Conservation (phyloP, 2,329 filamentous ascomycete genomes). For the Botrytis fabae region DNA sequence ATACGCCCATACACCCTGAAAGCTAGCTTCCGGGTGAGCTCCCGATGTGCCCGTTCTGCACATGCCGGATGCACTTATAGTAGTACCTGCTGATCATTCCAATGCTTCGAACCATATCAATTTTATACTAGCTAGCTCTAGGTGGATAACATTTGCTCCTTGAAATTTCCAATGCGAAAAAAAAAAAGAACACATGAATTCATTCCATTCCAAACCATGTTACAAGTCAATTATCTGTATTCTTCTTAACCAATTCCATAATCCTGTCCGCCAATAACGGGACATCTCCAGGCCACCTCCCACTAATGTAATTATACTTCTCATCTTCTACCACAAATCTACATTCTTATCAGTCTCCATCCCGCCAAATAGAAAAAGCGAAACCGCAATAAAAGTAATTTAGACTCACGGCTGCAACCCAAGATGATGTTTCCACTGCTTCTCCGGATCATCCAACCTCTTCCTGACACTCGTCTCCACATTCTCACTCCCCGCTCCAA, state of each 20-base stretch:
- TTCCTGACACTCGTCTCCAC: constrained; percentile 50
- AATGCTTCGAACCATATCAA: not conserved
- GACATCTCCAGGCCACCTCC: constrained; percentile 48
- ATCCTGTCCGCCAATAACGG: constrained; percentile 46
- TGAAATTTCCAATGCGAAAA: not conserved
- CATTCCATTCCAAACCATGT: not conserved
- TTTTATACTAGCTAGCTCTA: not conserved
- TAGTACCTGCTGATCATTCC: not conserved
- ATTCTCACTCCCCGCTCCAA: constrained; percentile 51
- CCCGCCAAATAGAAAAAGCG: not conserved
- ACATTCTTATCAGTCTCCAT: not conserved
- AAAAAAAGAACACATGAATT: not conserved
- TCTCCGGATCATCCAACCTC: constrained; percentile 44
- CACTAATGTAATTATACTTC: constrained; percentile 52
- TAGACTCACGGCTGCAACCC: constrained; percentile 46
- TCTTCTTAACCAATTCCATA: constrained; percentile 45
- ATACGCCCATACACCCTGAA: not conserved
- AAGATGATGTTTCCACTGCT: constrained; percentile 49
- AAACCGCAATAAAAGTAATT: not conserved
- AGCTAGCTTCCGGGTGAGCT: not conserved
- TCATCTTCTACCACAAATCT: constrained; percentile 53
- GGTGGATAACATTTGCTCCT: not conserved
- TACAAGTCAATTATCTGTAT: constrained; percentile 1
- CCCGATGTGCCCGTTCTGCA: not conserved
- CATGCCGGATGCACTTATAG: not conserved